These are phyloP conservation scores for Synchytrium microbalum DNA, from an alignment of 371 early-diverging fungal genomes.

Conservation along the genomic window DNA sequence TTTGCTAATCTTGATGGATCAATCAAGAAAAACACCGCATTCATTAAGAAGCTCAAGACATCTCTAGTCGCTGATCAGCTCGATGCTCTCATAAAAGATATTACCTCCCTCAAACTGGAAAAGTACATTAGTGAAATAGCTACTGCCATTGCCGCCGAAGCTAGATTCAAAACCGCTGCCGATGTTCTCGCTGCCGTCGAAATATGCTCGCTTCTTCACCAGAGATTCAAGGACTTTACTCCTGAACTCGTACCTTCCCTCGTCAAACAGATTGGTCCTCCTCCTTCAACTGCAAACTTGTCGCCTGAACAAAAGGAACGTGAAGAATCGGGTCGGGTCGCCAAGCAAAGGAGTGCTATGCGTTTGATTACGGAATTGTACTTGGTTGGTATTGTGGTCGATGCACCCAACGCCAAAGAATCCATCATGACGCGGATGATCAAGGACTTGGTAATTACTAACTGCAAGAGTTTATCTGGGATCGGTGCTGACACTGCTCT, in stretches of 20 bases:
- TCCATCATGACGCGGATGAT: constrained; percentile 13
- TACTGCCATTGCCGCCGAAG: constrained; percentile 69
- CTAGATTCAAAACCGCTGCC: constrained; percentile 55
- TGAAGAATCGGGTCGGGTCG: constrained; percentile 68
- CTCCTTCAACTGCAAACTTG: constrained; percentile 22
- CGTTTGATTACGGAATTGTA: constrained; percentile 77
- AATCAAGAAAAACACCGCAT: constrained; percentile 92
- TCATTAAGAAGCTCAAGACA: constrained; percentile 86
- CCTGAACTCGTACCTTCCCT: constrained; percentile 54
- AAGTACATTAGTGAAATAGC: constrained; percentile 93
- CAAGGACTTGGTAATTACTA: constrained; percentile 15
- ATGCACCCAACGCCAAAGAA: constrained; percentile 14
- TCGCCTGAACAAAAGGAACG: constrained; percentile 74
- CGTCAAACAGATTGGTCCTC: constrained; percentile 36
- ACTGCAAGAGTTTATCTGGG: constrained; percentile 1
- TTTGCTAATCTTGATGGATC: constrained; percentile 75
- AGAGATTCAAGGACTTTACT: constrained; percentile 80
- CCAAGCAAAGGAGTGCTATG: constrained; percentile 59
- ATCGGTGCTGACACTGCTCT: neutral
- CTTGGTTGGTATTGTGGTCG: constrained; percentile 51
- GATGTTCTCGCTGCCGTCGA: constrained; percentile 82
- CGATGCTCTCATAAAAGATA: constrained; percentile 68
- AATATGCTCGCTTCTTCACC: constrained; percentile 81
- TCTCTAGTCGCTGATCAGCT: constrained; percentile 67
- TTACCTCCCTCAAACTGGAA: constrained; percentile 79